phyloP scores from a whole-genome alignment of 768 basidiomycete species.

The Hebeloma cylindrosporum region DNA sequence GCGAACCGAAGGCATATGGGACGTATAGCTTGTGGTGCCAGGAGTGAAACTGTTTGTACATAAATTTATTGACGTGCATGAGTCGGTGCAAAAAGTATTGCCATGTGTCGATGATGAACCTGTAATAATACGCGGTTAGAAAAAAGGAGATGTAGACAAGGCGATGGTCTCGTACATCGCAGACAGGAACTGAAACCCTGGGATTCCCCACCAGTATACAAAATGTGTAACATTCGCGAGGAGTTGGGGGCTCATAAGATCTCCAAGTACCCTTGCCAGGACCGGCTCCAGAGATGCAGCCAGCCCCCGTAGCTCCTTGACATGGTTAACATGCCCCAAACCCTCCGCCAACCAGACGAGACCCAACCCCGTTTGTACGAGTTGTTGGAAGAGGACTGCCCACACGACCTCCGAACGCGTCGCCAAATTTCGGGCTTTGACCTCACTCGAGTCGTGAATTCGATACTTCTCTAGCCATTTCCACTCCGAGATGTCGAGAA shows the following conservation, averaged over 20 bases:
- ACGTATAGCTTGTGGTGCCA: conserved; percentile 96
- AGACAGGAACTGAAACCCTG: conserved; percentile 63
- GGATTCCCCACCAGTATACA: conserved; percentile 94
- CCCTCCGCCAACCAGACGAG: conserved; percentile 60
- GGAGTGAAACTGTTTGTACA: conserved; percentile 91
- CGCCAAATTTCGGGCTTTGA: conserved; percentile 71
- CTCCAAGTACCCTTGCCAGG: conserved; percentile 36
- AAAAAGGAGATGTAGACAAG: neutral
- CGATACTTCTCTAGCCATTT: conserved; percentile 79
- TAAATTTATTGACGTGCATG: conserved; percentile 88
- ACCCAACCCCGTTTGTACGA: conserved; percentile 79
- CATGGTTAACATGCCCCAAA: conserved; percentile 36
- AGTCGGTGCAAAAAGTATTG: conserved; percentile 94
- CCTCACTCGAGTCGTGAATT: conserved; percentile 86
- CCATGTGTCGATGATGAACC: conserved; percentile 96
- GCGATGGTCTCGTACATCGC: conserved; percentile 73
- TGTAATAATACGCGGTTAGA: conserved; percentile 29
- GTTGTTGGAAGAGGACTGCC: conserved; percentile 86
- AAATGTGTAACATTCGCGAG: conserved; percentile 49
- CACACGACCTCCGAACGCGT: conserved; percentile 68
- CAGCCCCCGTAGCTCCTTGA: conserved; percentile 42
- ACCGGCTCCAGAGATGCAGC: conserved; percentile 35
- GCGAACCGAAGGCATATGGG: conserved; percentile 93
- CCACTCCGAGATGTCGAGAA: conserved; percentile 75
- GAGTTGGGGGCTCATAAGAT: conserved; percentile 39